A percentile compares a stretch with the other conserved stretches of the same genome.
phyloP scores from a whole-genome alignment of 2,329 filamentous ascomycete species.

The Colletotrichum sp. region DNA sequence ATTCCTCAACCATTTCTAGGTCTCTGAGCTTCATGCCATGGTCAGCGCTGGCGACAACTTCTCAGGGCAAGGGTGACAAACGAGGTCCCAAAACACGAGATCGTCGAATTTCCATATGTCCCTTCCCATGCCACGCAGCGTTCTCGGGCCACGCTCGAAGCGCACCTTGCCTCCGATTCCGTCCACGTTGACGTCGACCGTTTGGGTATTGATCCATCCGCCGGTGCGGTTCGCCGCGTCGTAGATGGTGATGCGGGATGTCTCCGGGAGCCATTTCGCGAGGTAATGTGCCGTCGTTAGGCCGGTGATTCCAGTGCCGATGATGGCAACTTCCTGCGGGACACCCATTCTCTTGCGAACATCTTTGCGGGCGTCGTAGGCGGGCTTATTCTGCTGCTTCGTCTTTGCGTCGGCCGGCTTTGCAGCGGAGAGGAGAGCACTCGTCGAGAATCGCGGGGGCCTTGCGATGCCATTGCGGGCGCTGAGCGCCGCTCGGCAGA shows the following conservation, averaged over 20 bases:
- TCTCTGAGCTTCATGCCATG: not conserved
- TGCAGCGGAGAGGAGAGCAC: not conserved
- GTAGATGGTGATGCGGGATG: slow-evolving; percentile 78
- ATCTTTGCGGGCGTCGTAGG: not conserved
- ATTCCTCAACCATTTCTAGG: not conserved
- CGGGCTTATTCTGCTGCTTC: not conserved
- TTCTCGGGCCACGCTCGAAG: slow-evolving; percentile 86
- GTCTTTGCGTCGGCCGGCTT: not conserved
- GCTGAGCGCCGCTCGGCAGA: slow-evolving; percentile 1
- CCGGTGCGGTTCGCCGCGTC: slow-evolving; percentile 74
- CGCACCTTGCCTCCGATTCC: slow-evolving; percentile 64
- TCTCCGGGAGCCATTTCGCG: slow-evolving; percentile 65
- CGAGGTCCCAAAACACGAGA: slow-evolving; percentile 72
- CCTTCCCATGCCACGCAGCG: slow-evolving; percentile 62
- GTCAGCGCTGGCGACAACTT: not conserved
- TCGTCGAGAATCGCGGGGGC: slow-evolving; percentile 3
- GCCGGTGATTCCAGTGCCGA: slow-evolving; percentile 86
- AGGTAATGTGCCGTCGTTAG: slow-evolving; percentile 81
- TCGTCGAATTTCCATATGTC: slow-evolving; percentile 58
- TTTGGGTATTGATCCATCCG: slow-evolving; percentile 81
- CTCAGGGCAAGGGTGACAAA: slow-evolving; percentile 42
- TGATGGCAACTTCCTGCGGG: slow-evolving; percentile 61
- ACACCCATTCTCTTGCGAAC: not conserved
- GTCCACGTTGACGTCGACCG: slow-evolving; percentile 58
- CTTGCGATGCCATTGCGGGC: not conserved